These are phyloP conservation scores for Neopestalotiopsis sp. DNA, from an alignment of 2,329 filamentous ascomycete genomes.

Conservation along the genomic window DNA sequence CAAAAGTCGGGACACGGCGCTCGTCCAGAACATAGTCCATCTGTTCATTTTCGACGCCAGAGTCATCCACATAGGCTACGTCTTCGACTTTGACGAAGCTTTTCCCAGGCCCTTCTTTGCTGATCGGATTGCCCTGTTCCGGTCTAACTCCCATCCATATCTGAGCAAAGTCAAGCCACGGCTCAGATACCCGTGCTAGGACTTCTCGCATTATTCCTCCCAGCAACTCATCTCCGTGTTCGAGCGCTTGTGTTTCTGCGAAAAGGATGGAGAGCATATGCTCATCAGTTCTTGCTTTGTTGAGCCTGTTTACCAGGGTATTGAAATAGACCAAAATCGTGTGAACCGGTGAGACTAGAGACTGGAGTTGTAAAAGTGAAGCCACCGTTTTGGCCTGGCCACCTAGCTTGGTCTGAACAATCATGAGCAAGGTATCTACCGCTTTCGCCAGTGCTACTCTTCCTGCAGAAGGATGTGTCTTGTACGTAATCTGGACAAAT, in stretches of 20 bases:
- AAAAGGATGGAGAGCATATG: conserved; percentile 67
- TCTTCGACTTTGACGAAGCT: conserved; percentile 67
- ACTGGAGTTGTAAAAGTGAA: conserved; percentile 61
- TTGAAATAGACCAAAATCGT: conserved; percentile 58
- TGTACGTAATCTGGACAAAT: conserved; percentile 54
- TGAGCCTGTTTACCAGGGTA: conserved; percentile 54
- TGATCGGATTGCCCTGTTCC: conserved; percentile 60
- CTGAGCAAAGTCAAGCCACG: conserved; percentile 71
- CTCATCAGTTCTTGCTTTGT: conserved; percentile 57
- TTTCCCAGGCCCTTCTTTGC: conserved; percentile 55
- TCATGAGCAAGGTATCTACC: conserved; percentile 52
- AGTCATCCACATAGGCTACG: conserved; percentile 61
- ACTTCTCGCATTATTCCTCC: conserved; percentile 71
- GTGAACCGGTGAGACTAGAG: conserved; percentile 51
- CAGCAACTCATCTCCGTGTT: conserved; percentile 67
- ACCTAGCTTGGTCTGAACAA: conserved; percentile 56
- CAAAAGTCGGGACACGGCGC: conserved; percentile 72
- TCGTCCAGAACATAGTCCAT: conserved; percentile 68
- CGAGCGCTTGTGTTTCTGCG: conserved; percentile 64
- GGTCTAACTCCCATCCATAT: conserved; percentile 76
- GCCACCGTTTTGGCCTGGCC: conserved; percentile 44
- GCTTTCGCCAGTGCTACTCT: conserved; percentile 59
- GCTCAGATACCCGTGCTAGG: conserved; percentile 64
- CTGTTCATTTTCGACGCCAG: conserved; percentile 61
- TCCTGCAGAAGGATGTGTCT: conserved; percentile 48